Evolutionary conservation across 257 asterid genomes (phyloP), one percentile per base, ranked within the genome.

Genomic region (Buddleja alternifolia): DNA sequence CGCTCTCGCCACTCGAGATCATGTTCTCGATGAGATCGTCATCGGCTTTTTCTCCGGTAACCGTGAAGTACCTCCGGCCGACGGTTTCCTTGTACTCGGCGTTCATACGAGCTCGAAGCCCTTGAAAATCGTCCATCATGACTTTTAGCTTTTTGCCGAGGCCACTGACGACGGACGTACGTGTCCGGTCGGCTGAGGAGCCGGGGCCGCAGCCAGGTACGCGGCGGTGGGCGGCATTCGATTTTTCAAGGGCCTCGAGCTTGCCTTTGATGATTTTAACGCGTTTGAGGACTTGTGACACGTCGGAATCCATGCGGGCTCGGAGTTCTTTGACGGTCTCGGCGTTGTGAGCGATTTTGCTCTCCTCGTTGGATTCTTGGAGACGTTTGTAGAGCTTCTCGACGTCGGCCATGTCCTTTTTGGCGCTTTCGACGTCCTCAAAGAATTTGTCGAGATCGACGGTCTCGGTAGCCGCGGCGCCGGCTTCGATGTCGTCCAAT

Each of bases 171-270:
- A 83, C 82, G 0, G 82, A 75, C 0, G 77, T 73, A 15, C 86
- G 67, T 0, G 88, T 83, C 29, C 88, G n/a, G 66, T 80, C 86
- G 0, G 88, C 83, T 5, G 88, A 83, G 15, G 88, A 83, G 2
- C 88, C 88, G 0, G 88, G 88, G 0, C 88, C 88, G 63, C 88
- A 83, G 10, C 88, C 88, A 1, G 88, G 88, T 72, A 80, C 79
- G 0, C 66, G 69, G 32, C 88, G 78, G 42, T 80, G 70, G n/a
- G 78, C 67, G 29, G 78, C 82, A 34, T 83, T 83, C 55, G 88
- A 83, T 44, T 71, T 67, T 24, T 83, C 88, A 40, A 83, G 62
- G 4, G 75, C 84, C 69, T 83, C 88, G 52, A 83, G 57, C 44
- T 84, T 84, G 14, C 76, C 68, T 23, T 84, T 84, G n/a, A 84